phyloP scores from a whole-genome alignment of 129 eudicot genomes.

The Helianthus tuberosus region DNA sequence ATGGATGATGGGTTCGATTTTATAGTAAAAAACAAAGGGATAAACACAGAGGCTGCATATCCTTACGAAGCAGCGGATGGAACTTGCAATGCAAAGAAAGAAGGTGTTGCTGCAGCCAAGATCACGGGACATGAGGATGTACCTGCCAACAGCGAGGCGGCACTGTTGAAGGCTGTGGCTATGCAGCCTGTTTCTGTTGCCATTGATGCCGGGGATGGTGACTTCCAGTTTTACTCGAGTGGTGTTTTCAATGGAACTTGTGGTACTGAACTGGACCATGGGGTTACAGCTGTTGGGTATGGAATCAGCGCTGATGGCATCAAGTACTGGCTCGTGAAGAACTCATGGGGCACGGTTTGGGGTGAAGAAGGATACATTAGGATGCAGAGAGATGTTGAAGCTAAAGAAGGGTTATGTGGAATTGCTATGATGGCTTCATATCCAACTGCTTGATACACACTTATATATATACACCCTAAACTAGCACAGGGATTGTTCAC shows the following conservation, averaged over 20 bases:
- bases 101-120: neutral
- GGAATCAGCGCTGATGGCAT: conserved; percentile 11
- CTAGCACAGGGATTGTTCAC: neutral
- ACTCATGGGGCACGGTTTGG: conserved; percentile 22
- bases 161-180: conserved; percentile 61
- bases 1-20: conserved; percentile 74
- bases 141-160: conserved; percentile 55
- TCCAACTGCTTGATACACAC: conserved; percentile 18
- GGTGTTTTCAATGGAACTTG: conserved; percentile 22
- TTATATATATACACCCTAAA: neutral
- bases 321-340: conserved; percentile 17
- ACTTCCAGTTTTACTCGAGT: conserved; percentile 62
- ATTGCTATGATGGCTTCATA: conserved; percentile 30
- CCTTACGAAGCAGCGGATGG: conserved; percentile 64
- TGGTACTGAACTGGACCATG: conserved; percentile 19
- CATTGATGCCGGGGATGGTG: conserved; percentile 59
- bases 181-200: conserved; percentile 67
- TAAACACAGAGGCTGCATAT: conserved; percentile 41
- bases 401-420: conserved; percentile 29
- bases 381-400: conserved; percentile 26
- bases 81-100: conserved; percentile 2
- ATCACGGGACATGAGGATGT: conserved; percentile 56
- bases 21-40: conserved; percentile 40
- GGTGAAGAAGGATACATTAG: conserved; percentile 31
- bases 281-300: conserved; percentile 16